phyloP scores from a whole-genome alignment of 768 basidiomycete genomes.

The Peribolospora baueri region DNA sequence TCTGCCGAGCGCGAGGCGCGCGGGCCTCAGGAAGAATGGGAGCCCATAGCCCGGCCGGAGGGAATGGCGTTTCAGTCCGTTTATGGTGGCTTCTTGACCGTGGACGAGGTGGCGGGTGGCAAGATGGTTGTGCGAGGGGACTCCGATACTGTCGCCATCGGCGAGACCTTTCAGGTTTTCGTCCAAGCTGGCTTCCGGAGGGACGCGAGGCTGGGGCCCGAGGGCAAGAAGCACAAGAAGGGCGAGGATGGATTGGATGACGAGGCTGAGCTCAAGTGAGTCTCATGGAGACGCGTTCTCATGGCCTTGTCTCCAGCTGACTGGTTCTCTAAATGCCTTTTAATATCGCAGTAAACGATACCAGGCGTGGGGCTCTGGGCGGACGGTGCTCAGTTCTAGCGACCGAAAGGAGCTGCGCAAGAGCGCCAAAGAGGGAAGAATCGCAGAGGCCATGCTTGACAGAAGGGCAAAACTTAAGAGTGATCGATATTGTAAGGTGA shows the following conservation, averaged over 20 bases:
- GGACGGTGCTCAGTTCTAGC: slow-evolving; percentile 38
- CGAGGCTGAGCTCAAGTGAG: slow-evolving; percentile 51
- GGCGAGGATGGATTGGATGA: slow-evolving; percentile 30
- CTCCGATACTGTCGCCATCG: slow-evolving; percentile 59
- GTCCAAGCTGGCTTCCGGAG: slow-evolving; percentile 71
- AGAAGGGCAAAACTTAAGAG: slow-evolving; percentile 63
- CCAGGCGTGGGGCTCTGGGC: slow-evolving; percentile 67
- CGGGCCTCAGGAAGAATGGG: slow-evolving; percentile 87
- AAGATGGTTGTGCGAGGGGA: slow-evolving; percentile 54
- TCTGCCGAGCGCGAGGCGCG: slow-evolving; percentile 66
- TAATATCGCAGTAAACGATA: slow-evolving; percentile 31
- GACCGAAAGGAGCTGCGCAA: slow-evolving; percentile 62
- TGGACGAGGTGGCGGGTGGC: slow-evolving; percentile 73
- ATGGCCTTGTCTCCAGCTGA: neutral
- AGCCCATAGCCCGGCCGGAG: slow-evolving; percentile 45
- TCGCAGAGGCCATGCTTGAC: slow-evolving; percentile 56
- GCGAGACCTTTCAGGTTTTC: slow-evolving; percentile 68
- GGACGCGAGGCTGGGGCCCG: slow-evolving; percentile 54
- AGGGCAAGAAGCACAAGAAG: slow-evolving; percentile 36
- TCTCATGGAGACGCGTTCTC: slow-evolving; percentile 2
- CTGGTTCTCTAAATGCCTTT: neutral
- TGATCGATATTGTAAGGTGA: slow-evolving; percentile 3
- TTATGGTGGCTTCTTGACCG: slow-evolving; percentile 62
- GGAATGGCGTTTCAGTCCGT: slow-evolving; percentile 47
- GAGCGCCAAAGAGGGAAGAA: slow-evolving; percentile 52